These are phyloP conservation scores for Agaricus subrufescens DNA, from an alignment of 768 basidiomycete species.

Conservation along the genomic window DNA sequence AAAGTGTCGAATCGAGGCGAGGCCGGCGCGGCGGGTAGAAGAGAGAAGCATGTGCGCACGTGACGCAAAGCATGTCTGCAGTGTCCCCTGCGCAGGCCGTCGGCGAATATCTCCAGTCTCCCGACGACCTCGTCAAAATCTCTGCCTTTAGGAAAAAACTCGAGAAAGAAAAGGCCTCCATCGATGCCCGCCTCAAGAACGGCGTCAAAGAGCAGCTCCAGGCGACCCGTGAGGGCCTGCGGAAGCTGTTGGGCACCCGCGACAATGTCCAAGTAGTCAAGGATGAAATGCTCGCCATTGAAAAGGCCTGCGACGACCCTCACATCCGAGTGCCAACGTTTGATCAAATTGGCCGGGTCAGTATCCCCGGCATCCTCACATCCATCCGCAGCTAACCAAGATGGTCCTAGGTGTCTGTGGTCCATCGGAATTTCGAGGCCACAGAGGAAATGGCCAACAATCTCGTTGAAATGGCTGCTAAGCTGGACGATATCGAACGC, in stretches of 20 bases:
- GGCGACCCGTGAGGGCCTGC: slow-evolving; percentile 82
- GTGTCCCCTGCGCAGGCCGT: slow-evolving; percentile 83
- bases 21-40: not conserved
- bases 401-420: slow-evolving; percentile 77
- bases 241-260: slow-evolving; percentile 73
- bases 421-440: slow-evolving; percentile 91
- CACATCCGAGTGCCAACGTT: slow-evolving; percentile 78
- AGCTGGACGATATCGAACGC: slow-evolving; percentile 72
- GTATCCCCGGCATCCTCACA: slow-evolving; percentile 20
- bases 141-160: slow-evolving; percentile 88
- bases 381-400: slow-evolving; percentile 2
- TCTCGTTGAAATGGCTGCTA: slow-evolving; percentile 85
- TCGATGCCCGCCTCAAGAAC: slow-evolving; percentile 84
- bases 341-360: slow-evolving; percentile 91
- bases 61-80: slow-evolving; percentile 33
- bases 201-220: slow-evolving; percentile 93
- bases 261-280: slow-evolving; percentile 75
- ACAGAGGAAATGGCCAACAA: slow-evolving; percentile 96
- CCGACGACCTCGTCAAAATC: slow-evolving; percentile 90
- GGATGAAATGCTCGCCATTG: slow-evolving; percentile 82
- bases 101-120: slow-evolving; percentile 88
- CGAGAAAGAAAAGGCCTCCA: slow-evolving; percentile 93
- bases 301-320: slow-evolving; percentile 73
- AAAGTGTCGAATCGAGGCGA: not conserved
- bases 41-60: slow-evolving; percentile 1